A percentile compares a stretch with the other conserved stretches of the same genome.
phyloP scores from a whole-genome alignment of 768 basidiomycete genomes.

The Hericium rajendrae region DNA sequence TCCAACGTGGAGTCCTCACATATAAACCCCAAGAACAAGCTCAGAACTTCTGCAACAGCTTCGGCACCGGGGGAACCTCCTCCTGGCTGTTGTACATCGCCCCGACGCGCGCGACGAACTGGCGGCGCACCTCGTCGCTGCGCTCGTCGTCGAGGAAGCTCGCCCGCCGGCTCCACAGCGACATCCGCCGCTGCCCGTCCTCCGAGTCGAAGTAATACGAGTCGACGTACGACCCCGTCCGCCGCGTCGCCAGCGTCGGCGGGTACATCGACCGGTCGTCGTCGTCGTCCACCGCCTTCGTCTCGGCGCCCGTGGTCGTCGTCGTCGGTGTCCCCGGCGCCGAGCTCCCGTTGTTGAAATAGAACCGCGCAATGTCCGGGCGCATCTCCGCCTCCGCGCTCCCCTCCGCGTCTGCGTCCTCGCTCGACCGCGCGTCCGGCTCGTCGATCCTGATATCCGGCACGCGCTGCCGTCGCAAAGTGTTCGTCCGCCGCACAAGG shows the following conservation, averaged over 20 bases:
- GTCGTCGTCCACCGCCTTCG: neutral
- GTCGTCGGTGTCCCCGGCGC: neutral
- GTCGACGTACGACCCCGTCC: slow-evolving; percentile 1
- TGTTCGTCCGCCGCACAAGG: slow-evolving; percentile 13
- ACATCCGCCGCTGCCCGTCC: neutral
- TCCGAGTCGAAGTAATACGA: neutral
- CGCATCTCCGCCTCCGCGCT: slow-evolving; percentile 2
- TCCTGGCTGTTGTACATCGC: slow-evolving; percentile 1
- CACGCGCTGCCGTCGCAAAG: neutral
- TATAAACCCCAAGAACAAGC: too few species aligned
- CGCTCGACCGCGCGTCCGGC: neutral
- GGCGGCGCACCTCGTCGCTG: slow-evolving; percentile 2
- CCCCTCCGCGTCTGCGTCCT: neutral
- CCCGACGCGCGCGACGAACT: slow-evolving; percentile 4
- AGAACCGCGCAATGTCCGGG: slow-evolving; percentile 11
- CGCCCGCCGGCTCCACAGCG: slow-evolving; percentile 1
- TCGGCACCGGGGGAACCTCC: slow-evolving; percentile 7
- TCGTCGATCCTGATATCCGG: neutral
- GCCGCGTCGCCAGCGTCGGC: neutral
- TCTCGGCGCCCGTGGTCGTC: neutral
- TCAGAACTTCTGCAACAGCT: neutral
- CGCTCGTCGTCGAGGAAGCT: slow-evolving; percentile 8
- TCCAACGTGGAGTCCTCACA: too few species aligned
- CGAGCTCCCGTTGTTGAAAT: neutral
- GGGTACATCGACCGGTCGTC: slow-evolving; percentile 11